Base-by-base conservation (phyloP, 805 yeast species). In the Zygosaccharomyces bisporus region DNA sequence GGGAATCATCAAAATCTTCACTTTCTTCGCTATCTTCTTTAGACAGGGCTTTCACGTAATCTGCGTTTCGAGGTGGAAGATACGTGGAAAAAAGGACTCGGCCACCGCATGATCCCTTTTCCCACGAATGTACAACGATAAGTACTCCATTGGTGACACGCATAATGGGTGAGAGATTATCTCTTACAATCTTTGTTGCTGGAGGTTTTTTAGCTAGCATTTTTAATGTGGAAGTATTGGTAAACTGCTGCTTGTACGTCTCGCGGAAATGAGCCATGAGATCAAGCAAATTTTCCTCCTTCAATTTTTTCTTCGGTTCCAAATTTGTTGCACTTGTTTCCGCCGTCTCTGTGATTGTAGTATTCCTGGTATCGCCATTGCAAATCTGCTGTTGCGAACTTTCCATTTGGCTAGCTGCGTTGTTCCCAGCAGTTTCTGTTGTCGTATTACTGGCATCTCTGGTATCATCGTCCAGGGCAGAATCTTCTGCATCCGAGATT, bases 51-150 rank as follows among this genome's bases (percentile, higher is more conserved):
- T 17, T 39, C 33, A 33, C 34, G 19, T 37, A 37, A 3, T 42
- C 48, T 7, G 44, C 41, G 35, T 41, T 36, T 12, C 47, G 52
- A 12, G 61, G 54, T 10, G 68, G 64, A 29, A 63, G 42, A 24
- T 51, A 50, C 4, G 63, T 60, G 2, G 65, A 57, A 29, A 56
- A 63, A 6, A 62, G 34, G 1, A 62, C 65, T 5, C 56, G 53
- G 5, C 64, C 67, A 2, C 66, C 67, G 42, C 60, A 58, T 0
- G 61, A 43, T 13, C 58, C 57, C 41, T 56, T 57, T 23, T 52
- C 49, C 68, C 68, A 63, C 35, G 52, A 49, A 41, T 63, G 65
- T 2, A 63, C 57, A 4, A 59, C 47, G 2, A 63, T 29, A 16
- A 62, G 30, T 4, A 54, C 53, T 5, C 57, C 59, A 24, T 53